Base-by-base conservation (phyloP, 371 early-diverging fungal species). In the Catenaria anguillulae region DNA sequence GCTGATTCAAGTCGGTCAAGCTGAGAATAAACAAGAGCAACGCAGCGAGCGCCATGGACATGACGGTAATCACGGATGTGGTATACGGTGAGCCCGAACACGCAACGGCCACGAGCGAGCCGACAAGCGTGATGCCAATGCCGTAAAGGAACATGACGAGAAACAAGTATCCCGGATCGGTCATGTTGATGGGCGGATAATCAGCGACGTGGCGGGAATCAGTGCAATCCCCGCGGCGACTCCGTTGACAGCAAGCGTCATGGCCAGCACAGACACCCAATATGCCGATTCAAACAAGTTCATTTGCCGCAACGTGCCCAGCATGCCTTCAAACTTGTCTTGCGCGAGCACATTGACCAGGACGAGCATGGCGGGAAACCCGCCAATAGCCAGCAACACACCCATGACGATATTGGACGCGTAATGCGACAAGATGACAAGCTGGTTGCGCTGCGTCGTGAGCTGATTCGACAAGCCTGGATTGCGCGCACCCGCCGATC, bases 291-390 rank as follows among this genome's bases (percentile, higher is more conserved):
- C 58, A 36, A 35, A 40, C 40, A 58, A 36, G 40, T 36, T 40
- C 36, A 58, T 36, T 26, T 58, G 36, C 24, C 58, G 58, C 36
- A 58, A 15, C 3, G 10, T 8, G 36, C 26, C 34, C 19, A 58
- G 58, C 36, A 58, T 24, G 17, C 58, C 58, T 17, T 36, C 58
- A 26, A 40, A 42, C 43, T 58, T 58, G 42, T 58, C 58, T 24
- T 58, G 34, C n/a, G 17, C 31, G 36, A 58, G 42, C 15, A 6
- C 13, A 13, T 8, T 33, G 26, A 33, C 43, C 19, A 58, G 8
- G 35, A 58, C 36, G 17, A 58, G 42, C 36, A 58, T 17, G 10
- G 42, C 24, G 17, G 58, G 58, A 24, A 58, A 58, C 24, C 15
- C 8, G 24, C 58, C 58, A 17, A 29, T 21, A 13, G 42, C 43